phyloP scores from a whole-genome alignment of 2,329 filamentous ascomycete species.

The Penicillium paneum region DNA sequence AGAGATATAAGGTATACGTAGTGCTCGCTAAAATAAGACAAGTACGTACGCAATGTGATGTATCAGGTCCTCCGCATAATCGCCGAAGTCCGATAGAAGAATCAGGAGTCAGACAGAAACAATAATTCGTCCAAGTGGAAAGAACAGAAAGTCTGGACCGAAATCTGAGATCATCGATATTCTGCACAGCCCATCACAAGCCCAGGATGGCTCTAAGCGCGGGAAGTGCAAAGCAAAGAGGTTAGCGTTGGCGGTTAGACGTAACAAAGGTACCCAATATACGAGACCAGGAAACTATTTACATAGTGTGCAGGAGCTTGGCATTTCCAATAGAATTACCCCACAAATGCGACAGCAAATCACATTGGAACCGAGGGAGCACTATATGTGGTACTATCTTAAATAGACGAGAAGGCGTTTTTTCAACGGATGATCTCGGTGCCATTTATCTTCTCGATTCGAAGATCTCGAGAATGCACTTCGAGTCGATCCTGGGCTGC shows the following conservation, averaged over 20 bases:
- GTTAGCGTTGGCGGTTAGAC: not conserved
- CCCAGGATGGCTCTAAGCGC: constrained; percentile 11
- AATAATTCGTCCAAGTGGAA: not conserved
- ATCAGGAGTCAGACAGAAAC: not conserved
- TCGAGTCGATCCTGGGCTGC: constrained; percentile 8
- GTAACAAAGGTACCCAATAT: not conserved
- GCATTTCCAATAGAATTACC: constrained; percentile 6
- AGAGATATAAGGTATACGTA: not conserved
- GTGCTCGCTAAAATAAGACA: not conserved
- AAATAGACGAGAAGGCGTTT: not conserved
- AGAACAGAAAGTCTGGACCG: not conserved
- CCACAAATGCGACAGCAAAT: constrained; percentile 8
- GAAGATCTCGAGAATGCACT: too few species aligned
- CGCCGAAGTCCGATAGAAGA: not conserved
- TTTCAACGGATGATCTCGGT: not conserved
- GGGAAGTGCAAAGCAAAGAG: constrained; percentile 7
- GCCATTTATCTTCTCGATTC: not conserved
- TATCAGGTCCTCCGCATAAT: not conserved
- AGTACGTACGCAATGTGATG: constrained; percentile 1
- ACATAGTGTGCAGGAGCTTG: not conserved
- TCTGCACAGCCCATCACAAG: constrained; percentile 13
- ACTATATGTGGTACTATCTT: not conserved
- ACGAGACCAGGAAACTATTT: not conserved
- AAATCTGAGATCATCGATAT: constrained; percentile 4
- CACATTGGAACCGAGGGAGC: not conserved